phyloP scores from a whole-genome alignment of 768 basidiomycete species.

The Epithele typhae region DNA sequence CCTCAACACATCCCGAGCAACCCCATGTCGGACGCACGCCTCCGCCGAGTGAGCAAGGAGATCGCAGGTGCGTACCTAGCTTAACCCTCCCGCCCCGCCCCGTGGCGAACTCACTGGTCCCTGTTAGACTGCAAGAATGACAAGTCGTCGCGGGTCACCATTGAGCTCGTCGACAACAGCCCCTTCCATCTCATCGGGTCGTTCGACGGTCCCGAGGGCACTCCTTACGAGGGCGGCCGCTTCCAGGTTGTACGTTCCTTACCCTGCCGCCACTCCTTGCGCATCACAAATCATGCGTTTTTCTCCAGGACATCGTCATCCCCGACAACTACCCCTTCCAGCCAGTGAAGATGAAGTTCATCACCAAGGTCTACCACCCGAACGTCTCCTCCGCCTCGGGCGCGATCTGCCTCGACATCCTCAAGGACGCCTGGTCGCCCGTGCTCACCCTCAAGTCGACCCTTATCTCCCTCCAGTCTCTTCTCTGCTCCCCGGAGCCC shows the following conservation, averaged over 20 bases:
- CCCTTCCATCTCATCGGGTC: conserved; percentile 91
- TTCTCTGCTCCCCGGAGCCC: conserved; percentile 91
- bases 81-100: not conserved
- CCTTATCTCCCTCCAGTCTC: conserved; percentile 88
- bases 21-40: conserved; percentile 62
- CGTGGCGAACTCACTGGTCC: not conserved
- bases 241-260: conserved; percentile 77
- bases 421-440: conserved; percentile 91
- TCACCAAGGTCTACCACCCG: conserved; percentile 95
- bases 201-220: conserved; percentile 88
- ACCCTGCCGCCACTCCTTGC: not conserved
- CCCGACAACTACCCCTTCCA: conserved; percentile 91
- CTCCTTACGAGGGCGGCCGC: conserved; percentile 88
- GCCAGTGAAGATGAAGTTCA: conserved; percentile 98
- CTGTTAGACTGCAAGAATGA: conserved; percentile 91
- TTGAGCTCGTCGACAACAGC: conserved; percentile 84
- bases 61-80: conserved; percentile 60
- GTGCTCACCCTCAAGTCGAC: conserved; percentile 96
- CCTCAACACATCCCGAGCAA: no score
- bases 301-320: conserved; percentile 81
- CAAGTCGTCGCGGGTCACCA: conserved; percentile 79
- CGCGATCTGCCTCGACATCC: conserved; percentile 89
- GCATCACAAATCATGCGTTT: not conserved
- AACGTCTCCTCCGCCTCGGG: conserved; percentile 93
- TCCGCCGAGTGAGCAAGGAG: conserved; percentile 91